Evolutionary conservation across 805 yeast genomes (phyloP).

Genomic region (Nakazawaea holstii): DNA sequence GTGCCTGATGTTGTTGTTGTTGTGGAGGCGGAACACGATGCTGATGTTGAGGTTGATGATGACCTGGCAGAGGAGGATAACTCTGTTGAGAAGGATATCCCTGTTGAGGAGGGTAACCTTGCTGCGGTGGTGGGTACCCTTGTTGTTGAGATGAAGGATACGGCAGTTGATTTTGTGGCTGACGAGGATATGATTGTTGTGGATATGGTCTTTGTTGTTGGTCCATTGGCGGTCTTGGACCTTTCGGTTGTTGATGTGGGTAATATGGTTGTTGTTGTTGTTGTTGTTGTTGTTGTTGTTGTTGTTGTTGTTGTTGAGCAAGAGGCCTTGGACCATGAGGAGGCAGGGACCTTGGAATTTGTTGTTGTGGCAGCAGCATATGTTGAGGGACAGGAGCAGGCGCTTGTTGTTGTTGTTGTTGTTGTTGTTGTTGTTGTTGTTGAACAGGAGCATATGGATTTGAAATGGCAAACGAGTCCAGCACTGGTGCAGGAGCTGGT

Average conservation of each 20-base stretch:
- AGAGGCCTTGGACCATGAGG: conserved; percentile 4
- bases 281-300: conserved; percentile 12
- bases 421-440: conserved; percentile 11
- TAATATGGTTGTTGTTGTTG: conserved; percentile 16
- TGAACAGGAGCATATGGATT: conserved; percentile 1
- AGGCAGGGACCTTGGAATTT: not conserved
- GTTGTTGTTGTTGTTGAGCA: conserved; percentile 11
- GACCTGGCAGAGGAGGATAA: conserved; percentile 9
- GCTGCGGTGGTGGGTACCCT: not conserved
- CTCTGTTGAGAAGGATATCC: not conserved
- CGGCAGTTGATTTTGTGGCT: conserved; percentile 6
- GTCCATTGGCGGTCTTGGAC: conserved; percentile 8
- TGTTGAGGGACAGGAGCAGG: conserved; percentile 12
- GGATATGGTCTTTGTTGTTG: conserved; percentile 1
- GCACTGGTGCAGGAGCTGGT: not conserved
- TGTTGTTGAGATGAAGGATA: not conserved
- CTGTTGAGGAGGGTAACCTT: conserved; percentile 7
- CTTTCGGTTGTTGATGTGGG: conserved; percentile 14
- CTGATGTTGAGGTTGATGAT: conserved; percentile 5
- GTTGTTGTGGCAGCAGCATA: no score
- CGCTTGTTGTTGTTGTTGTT: conserved; percentile 13
- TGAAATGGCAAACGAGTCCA: not conserved
- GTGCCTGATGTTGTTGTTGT: not conserved
- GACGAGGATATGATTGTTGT: conserved; percentile 1
- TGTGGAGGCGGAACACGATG: conserved; percentile 1